Evolutionary conservation across 1,139 yeast genomes (phyloP).

Genomic region (Entelexis paramagnoliae): DNA sequence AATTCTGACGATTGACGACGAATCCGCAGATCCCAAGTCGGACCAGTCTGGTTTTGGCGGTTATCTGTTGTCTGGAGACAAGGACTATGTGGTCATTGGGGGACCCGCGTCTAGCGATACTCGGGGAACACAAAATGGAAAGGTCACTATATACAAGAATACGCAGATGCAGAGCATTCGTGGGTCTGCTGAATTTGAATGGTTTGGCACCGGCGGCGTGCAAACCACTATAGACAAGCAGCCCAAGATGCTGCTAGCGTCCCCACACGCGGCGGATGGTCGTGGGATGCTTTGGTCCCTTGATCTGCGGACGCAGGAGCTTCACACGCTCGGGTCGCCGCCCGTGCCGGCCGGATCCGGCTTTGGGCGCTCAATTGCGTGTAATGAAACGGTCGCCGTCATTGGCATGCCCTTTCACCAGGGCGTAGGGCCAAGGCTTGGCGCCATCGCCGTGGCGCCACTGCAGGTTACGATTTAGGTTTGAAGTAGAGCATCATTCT

Average conservation of each 20-base stretch:
- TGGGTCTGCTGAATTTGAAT: conserved; percentile 21
- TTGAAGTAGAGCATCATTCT: conserved; percentile 25
- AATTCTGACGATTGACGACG: conserved; percentile 19
- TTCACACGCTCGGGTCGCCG: conserved; percentile 23
- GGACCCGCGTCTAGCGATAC: conserved; percentile 17
- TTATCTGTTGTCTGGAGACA: conserved; percentile 24
- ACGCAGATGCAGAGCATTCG: conserved; percentile 9
- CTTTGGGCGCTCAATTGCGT: conserved; percentile 34
- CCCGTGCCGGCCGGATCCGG: conserved; percentile 33
- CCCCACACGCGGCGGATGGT: conserved; percentile 36
- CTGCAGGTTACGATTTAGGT: conserved; percentile 10
- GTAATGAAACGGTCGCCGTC: conserved; percentile 27
- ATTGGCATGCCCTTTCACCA: conserved; percentile 41
- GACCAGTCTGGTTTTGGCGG: conserved; percentile 28
- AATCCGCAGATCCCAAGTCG: neutral
- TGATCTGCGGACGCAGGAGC: conserved; percentile 24
- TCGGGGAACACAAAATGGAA: conserved; percentile 3
- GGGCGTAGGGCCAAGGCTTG: conserved; percentile 10
- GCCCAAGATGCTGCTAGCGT: conserved; percentile 26
- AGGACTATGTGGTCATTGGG: conserved; percentile 27
- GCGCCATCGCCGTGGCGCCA: conserved; percentile 6
- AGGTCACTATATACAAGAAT: conserved; percentile 21
- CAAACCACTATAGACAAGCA: conserved; percentile 21
- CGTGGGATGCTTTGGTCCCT: conserved; percentile 40
- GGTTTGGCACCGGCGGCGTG: conserved; percentile 33